These are phyloP conservation scores for Blastobotrys serpentis DNA, from an alignment of 1,139 yeast genomes.

Conservation along the genomic window DNA sequence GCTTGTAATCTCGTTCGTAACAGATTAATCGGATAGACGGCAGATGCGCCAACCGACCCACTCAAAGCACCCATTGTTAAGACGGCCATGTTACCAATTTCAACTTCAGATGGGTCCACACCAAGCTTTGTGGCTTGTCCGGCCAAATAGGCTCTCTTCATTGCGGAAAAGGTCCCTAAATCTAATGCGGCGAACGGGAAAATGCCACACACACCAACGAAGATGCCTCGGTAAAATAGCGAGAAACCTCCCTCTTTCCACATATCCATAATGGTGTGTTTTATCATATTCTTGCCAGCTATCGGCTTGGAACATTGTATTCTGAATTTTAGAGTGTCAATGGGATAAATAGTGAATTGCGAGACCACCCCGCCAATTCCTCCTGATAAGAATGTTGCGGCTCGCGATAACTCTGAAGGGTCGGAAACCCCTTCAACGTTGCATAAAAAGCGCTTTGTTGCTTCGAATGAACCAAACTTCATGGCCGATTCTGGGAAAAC, in stretches of 20 bases:
- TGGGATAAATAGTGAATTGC: constrained; percentile 89
- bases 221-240: constrained; percentile 80
- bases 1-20: constrained; percentile 93
- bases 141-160: constrained; percentile 71
- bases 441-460: constrained; percentile 76
- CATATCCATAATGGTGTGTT: constrained; percentile 72
- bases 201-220: constrained; percentile 88
- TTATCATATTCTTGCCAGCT: constrained; percentile 57
- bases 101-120: constrained; percentile 61
- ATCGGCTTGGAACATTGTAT: constrained; percentile 43
- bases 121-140: constrained; percentile 57
- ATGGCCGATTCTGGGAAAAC: constrained; percentile 97
- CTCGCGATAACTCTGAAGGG: constrained; percentile 66
- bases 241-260: constrained; percentile 74
- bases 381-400: constrained; percentile 86
- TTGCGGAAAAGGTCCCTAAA: constrained; percentile 85
- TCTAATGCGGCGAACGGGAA: constrained; percentile 97
- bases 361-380: constrained; percentile 95
- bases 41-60: constrained; percentile 93
- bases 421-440: constrained; percentile 73
- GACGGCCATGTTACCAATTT: constrained; percentile 74
- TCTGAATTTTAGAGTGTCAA: constrained; percentile 87
- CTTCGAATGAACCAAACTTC: constrained; percentile 94
- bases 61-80: constrained; percentile 90
- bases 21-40: constrained; percentile 88